phyloP scores from a whole-genome alignment of 345 rosid genomes.

The Moricandia moricandioides region DNA sequence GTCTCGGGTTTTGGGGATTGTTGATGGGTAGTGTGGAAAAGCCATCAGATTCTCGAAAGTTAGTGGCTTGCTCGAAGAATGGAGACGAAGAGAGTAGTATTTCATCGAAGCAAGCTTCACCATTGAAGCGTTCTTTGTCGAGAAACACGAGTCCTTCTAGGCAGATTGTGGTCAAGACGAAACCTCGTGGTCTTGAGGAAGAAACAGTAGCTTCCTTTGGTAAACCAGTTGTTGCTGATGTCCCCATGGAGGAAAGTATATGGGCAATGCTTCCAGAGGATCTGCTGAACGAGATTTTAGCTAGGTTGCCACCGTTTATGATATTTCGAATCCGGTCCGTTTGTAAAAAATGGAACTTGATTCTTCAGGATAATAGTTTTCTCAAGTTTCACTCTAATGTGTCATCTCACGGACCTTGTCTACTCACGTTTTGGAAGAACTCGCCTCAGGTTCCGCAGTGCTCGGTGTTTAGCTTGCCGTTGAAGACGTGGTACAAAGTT shows the following conservation, averaged over 20 bases:
- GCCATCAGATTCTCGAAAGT: conserved; percentile 50
- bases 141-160: conserved; percentile 84
- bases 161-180: conserved; percentile 83
- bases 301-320: conserved; percentile 91
- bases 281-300: conserved; percentile 80
- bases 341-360: conserved; percentile 82
- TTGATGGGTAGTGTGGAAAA: conserved; percentile 52
- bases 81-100: conserved; percentile 42
- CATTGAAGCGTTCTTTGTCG: conserved; percentile 61
- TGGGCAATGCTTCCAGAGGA: conserved; percentile 99
- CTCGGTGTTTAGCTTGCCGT: conserved; percentile 85
- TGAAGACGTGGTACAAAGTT: conserved; percentile 87
- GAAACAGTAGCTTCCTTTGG: conserved; percentile 82
- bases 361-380: conserved; percentile 83
- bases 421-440: conserved; percentile 89
- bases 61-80: conserved; percentile 27
- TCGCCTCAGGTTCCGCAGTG: conserved; percentile 81
- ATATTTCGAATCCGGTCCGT: conserved; percentile 86
- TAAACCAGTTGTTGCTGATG: conserved; percentile 58
- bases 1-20: conserved; percentile 39
- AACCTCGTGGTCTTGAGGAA: conserved; percentile 93
- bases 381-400: conserved; percentile 74
- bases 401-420: conserved; percentile 82
- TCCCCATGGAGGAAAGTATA: conserved; percentile 85
- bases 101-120: conserved; percentile 57